Percentiles rank a stretch among this genome's conserved stretches.
Evolutionary conservation across 1,284 basidiomycete genomes (phyloP).

Genomic region (Limonomyces culmigenus): DNA sequence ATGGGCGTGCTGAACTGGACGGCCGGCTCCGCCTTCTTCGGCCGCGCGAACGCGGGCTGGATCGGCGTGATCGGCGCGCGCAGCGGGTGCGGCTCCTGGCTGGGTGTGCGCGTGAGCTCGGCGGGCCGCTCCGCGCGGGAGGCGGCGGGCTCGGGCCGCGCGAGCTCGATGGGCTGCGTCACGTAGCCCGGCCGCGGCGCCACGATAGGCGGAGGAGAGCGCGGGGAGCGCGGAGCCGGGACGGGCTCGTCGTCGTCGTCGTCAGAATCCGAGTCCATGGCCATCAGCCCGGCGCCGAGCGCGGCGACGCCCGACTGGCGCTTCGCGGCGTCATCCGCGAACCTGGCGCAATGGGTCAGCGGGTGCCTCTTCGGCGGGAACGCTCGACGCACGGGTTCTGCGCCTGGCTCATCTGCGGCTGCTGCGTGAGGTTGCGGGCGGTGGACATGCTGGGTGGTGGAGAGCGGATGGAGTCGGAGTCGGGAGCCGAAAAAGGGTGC

Average conservation of each 20-base stretch:
- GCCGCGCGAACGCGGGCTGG: conserved; percentile 56
- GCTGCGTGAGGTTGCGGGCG: no score
- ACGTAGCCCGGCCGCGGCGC: conserved; percentile 59
- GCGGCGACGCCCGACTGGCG: conserved; percentile 34
- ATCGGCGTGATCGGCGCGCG: conserved; percentile 64
- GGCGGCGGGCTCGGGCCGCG: conserved; percentile 22
- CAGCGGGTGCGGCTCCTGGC: conserved; percentile 44
- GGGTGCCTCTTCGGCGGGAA: no score
- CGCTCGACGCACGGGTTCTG: no score
- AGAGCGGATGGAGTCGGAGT: no score
- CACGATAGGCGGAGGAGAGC: conserved; percentile 27
- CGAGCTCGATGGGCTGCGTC: conserved; percentile 41
- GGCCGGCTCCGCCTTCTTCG: conserved; percentile 25
- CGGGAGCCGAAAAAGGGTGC: no score
- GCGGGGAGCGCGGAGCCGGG: conserved; percentile 8
- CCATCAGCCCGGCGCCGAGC: conserved; percentile 34
- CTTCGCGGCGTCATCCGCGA: conserved; percentile 25
- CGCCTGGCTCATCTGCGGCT: no score
- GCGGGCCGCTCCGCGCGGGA: conserved; percentile 20
- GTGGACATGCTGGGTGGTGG: no score
- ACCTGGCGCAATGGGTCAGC: no score
- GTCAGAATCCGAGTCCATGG: conserved; percentile 18
- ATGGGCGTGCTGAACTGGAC: conserved; percentile 40
- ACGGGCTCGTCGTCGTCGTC: conserved; percentile 26
- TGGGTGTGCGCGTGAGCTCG: conserved; percentile 12